Conservation (phyloP, 2,329 filamentous ascomycete genomes). For the Alternaria novae-zelandiae region DNA sequence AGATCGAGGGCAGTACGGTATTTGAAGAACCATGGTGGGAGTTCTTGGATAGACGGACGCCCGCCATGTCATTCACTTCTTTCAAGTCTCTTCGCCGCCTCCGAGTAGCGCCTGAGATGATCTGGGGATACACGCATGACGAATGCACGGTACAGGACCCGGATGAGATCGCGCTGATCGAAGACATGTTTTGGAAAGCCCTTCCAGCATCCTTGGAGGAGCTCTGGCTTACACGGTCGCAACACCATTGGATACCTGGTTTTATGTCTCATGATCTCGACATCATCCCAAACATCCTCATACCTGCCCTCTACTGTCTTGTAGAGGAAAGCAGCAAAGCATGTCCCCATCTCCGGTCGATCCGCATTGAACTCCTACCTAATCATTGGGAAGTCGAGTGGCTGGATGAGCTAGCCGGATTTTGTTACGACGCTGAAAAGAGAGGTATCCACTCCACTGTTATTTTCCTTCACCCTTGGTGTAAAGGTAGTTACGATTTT, state of each 20-base stretch:
- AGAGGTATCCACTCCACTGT: not conserved
- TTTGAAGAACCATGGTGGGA: not conserved
- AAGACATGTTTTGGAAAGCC: not conserved
- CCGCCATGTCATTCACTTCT: not conserved
- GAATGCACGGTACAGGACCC: not conserved
- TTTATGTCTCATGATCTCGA: not conserved
- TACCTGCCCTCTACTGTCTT: not conserved
- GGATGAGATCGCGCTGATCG: not conserved
- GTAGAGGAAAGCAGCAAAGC: not conserved
- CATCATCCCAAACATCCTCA: not conserved
- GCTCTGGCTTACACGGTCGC: not conserved
- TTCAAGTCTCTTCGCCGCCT: not conserved
- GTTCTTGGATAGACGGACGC: not conserved
- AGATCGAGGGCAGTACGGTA: not conserved
- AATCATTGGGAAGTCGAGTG: not conserved
- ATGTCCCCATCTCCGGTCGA: not conserved
- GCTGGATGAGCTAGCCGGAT: not conserved
- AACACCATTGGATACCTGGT: not conserved
- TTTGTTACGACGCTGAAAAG: not conserved
- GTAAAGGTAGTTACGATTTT: not conserved
- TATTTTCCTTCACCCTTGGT: not conserved
- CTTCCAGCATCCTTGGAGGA: not conserved
- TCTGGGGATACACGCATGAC: not conserved
- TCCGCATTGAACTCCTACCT: not conserved
- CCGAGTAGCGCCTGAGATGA: not conserved